phyloP scores from a whole-genome alignment of 78 protist species.

The Dictyostelium purpureum region DNA sequence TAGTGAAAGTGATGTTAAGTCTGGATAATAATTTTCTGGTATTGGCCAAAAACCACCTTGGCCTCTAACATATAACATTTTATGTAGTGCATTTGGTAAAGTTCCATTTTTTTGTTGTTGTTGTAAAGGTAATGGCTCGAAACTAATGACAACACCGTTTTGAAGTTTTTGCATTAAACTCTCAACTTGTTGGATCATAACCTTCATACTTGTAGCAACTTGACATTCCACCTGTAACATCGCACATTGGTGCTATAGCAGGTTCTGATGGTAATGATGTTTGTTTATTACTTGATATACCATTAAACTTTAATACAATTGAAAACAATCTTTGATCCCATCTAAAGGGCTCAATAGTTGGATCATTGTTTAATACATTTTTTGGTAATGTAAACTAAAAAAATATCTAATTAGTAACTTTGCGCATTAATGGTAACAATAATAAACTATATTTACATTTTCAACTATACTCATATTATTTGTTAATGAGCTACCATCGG shows the following conservation, averaged over 20 bases:
- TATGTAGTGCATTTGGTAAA: slow-evolving; percentile 24
- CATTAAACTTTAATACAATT: slow-evolving; percentile 16
- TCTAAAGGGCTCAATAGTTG: slow-evolving; percentile 65
- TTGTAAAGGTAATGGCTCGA: slow-evolving; percentile 21
- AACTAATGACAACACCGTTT: slow-evolving; percentile 15
- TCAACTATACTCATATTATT: neutral
- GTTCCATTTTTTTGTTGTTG: neutral
- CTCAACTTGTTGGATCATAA: slow-evolving; percentile 36
- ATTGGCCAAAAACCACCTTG: slow-evolving; percentile 52
- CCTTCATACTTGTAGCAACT: slow-evolving; percentile 41
- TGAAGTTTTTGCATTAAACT: slow-evolving; percentile 7
- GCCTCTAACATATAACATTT: slow-evolving; percentile 39
- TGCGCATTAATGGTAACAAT: neutral
- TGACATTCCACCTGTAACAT: slow-evolving; percentile 69
- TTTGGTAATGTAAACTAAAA: slow-evolving; percentile 10
- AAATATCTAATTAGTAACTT: neutral
- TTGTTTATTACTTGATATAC: neutral
- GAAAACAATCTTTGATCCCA: slow-evolving; percentile 83
- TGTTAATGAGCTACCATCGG: slow-evolving; percentile 74
- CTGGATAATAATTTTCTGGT: slow-evolving; percentile 68
- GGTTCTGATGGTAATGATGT: neutral
- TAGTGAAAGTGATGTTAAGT: neutral
- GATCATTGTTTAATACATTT: slow-evolving; percentile 15
- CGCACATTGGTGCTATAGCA: slow-evolving; percentile 28
- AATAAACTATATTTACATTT: neutral